phyloP scores from a whole-genome alignment of 2,329 filamentous ascomycete genomes.

The Sclerotiophoma versabilis region DNA sequence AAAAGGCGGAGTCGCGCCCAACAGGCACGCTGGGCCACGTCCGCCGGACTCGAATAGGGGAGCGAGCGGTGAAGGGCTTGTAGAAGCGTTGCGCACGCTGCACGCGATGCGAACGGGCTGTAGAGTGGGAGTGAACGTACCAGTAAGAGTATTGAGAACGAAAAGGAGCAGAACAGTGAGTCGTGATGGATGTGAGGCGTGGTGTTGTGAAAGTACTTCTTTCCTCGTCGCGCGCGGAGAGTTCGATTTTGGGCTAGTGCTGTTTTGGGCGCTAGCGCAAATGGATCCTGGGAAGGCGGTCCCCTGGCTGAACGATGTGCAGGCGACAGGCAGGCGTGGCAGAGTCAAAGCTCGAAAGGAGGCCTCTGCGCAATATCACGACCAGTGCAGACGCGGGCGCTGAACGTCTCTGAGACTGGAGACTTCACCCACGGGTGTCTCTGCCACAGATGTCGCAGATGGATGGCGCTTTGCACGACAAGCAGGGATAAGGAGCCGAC shows the following conservation, averaged over 20 bases:
- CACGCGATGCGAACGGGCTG: conserved; percentile 23
- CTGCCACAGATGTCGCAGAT: conserved; percentile 14
- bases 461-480: conserved; percentile 7
- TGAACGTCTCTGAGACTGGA: conserved; percentile 15
- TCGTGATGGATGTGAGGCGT: conserved; percentile 39
- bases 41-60: conserved; percentile 43
- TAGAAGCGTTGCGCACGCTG: conserved; percentile 30
- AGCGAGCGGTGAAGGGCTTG: conserved; percentile 40
- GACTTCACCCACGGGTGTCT: conserved; percentile 10
- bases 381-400: conserved; percentile 14
- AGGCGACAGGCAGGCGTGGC: conserved; percentile 15
- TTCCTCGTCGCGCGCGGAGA: conserved; percentile 47
- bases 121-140: conserved; percentile 37
- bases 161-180: conserved; percentile 35
- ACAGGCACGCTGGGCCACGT: conserved; percentile 42
- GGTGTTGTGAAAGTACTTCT: conserved; percentile 48
- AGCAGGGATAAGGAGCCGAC: conserved; percentile 14
- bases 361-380: conserved; percentile 19
- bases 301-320: conserved; percentile 20
- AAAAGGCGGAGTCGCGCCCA: conserved; percentile 29
- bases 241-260: conserved; percentile 28
- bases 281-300: conserved; percentile 5
- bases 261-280: conserved; percentile 12
- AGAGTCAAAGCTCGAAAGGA: conserved; percentile 16
- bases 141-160: conserved; percentile 34